Base-by-base conservation (phyloP, 1,139 yeast genomes). In the Nakaseomyces uthaithaninus region DNA sequence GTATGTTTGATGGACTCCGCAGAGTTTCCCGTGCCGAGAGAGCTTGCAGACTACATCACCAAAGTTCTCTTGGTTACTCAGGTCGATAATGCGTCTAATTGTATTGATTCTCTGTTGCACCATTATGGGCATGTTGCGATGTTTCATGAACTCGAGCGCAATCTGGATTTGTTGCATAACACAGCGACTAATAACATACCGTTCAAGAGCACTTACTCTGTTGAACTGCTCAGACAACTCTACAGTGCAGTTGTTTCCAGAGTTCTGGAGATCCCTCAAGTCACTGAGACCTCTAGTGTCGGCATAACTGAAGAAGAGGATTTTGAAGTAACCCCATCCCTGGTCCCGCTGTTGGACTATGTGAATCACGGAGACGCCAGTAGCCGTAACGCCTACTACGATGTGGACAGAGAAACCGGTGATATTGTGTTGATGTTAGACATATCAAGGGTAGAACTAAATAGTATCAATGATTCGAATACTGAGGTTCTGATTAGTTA, bases 301-400 rank as follows among this genome's bases (percentile, higher is more conserved):
- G n/a, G n/a, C n/a, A n/a, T n/a, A n/a, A n/a, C 48, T 2, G 53
- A 41, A 2, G 49, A 50, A 16, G 55, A 53, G 27, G 61, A 54
- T 37, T 80, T 64, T 47, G 57, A 60, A 8, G 74, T 74, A 4
- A 69, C 74, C 40, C 67, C 77, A 0, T 71, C 84, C 0, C 57
- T 80, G 42, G 84, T 80, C 0, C 87, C 91, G 0, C 48, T 77
- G 1, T 54, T 80, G 25, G 91, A 80, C 55, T 80, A 74, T 65
- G 83, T 73, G 4, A 80, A 80, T 53, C 91, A 80, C 54, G 35
- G 35, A 5, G 62, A 60, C 35, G 63, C 60, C 34, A 62, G 58
- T 31, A 27, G 45, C 5, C 60, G 64, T 37, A 79, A 77, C 55
- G 72, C 82, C 0, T 69, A 65, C 48, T 80, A 78, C 59, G 91